A percentile compares a stretch with the other conserved stretches of the same genome.
phyloP scores from a whole-genome alignment of 768 basidiomycete species.

The Amanita pallidorosea region DNA sequence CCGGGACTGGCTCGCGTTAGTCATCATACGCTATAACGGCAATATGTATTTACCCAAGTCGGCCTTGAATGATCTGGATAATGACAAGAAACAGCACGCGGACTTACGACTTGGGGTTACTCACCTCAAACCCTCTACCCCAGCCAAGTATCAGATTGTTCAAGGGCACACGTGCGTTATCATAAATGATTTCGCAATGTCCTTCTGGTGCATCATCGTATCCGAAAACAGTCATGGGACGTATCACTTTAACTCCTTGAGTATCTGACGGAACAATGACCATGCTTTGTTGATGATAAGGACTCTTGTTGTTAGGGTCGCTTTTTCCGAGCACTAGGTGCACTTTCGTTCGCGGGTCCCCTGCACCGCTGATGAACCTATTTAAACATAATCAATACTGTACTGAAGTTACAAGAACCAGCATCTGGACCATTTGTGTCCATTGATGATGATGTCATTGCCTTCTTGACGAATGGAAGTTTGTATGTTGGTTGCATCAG shows the following conservation, averaged over 20 bases:
- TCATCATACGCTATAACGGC: neutral
- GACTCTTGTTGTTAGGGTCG: conserved; percentile 69
- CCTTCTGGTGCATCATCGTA: conserved; percentile 96
- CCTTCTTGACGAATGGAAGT: conserved; percentile 81
- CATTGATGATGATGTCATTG: conserved; percentile 84
- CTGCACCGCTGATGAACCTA: conserved; percentile 74
- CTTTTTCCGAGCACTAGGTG: conserved; percentile 96
- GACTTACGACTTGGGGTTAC: neutral
- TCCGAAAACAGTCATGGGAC: conserved; percentile 91
- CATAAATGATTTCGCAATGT: conserved; percentile 91
- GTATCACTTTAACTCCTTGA: conserved; percentile 78
- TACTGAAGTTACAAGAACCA: neutral
- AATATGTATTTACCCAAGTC: conserved; percentile 60
- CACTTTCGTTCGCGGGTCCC: conserved; percentile 79
- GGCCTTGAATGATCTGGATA: conserved; percentile 80
- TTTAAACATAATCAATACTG: neutral
- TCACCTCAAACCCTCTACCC: conserved; percentile 89
- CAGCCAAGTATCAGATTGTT: conserved; percentile 81
- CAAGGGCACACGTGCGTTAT: conserved; percentile 85
- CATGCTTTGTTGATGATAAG: conserved; percentile 83
- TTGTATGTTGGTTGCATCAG: conserved; percentile 91
- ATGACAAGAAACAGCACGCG: neutral
- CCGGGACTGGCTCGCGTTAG: conserved; percentile 50
- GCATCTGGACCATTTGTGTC: conserved; percentile 77
- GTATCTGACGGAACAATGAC: conserved; percentile 87